These are phyloP conservation scores for Raphidocelis subcapitata DNA, from an alignment of 139 green algal species.

Conservation along the genomic window DNA sequence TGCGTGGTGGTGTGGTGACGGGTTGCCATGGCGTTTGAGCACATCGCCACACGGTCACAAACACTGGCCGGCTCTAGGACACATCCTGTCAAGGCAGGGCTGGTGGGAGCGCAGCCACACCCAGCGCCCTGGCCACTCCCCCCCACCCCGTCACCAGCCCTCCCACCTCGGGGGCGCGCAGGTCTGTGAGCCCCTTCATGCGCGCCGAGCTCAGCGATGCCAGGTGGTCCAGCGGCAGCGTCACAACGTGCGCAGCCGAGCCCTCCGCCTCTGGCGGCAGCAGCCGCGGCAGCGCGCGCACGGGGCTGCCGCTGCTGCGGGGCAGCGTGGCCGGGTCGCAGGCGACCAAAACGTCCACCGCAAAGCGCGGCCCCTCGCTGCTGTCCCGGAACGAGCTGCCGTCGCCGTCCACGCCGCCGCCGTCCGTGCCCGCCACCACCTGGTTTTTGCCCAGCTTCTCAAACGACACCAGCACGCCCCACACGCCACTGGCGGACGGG, in stretches of 20 bases:
- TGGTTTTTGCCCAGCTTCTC: slow-evolving; percentile 50
- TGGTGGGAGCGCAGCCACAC: no score
- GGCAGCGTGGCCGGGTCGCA: slow-evolving; percentile 9
- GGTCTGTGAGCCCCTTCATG: slow-evolving; percentile 70
- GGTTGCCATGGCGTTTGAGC: no score
- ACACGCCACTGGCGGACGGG: slow-evolving; percentile 38
- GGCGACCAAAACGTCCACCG: slow-evolving; percentile 82
- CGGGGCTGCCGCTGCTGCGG: not conserved
- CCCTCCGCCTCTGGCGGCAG: slow-evolving; percentile 23
- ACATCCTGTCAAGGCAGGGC: no score
- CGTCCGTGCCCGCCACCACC: not conserved
- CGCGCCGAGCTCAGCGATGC: slow-evolving; percentile 59
- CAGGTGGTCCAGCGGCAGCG: slow-evolving; percentile 52
- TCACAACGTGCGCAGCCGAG: slow-evolving; percentile 53
- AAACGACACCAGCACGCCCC: slow-evolving; percentile 84
- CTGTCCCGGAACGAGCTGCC: slow-evolving; percentile 1
- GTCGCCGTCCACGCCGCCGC: slow-evolving; percentile 17
- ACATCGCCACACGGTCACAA: no score
- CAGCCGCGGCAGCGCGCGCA: slow-evolving; percentile 21
- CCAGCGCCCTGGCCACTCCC: no score
- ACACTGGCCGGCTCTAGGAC: no score
- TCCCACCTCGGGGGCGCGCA: slow-evolving; percentile 36
- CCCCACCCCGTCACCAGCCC: no score
- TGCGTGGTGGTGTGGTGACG: no score
- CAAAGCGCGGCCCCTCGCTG: slow-evolving; percentile 41